Conservation (phyloP, 371 early-diverging fungal species). For the Mortierella sp. region DNA sequence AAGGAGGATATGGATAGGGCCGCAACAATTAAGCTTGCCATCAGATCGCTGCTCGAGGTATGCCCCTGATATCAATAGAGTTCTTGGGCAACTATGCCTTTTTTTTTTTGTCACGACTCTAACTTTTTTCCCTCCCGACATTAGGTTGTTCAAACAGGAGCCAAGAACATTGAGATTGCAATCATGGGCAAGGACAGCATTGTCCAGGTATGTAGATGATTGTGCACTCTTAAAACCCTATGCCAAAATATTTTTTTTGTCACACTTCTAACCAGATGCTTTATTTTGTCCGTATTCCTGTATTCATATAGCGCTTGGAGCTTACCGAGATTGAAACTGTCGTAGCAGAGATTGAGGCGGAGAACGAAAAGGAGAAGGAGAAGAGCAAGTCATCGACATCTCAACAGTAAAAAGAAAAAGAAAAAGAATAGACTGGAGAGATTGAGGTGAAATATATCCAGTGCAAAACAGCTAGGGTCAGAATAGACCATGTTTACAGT, state of each 20-base stretch:
- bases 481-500: too few relatives aligned
- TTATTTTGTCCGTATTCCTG: background rate
- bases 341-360: slow-evolving; percentile 90
- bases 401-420: slow-evolving; percentile 27
- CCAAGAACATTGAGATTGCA: slow-evolving; percentile 98
- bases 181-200: slow-evolving; percentile 84
- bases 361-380: slow-evolving; percentile 93
- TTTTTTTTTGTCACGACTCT: too few relatives aligned
- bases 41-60: slow-evolving; percentile 93
- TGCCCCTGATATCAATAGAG: background rate
- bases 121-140: too few relatives aligned
- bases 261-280: slow-evolving; percentile 4
- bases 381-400: slow-evolving; percentile 50
- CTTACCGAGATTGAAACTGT: slow-evolving; percentile 88
- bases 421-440: background rate
- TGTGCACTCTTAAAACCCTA: too few relatives aligned
- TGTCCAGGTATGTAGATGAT: slow-evolving; percentile 67
- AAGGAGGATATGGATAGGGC: slow-evolving; percentile 84
- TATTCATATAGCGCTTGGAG: slow-evolving; percentile 71
- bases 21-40: slow-evolving; percentile 90
- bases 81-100: too few relatives aligned
- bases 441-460: background rate
- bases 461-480: background rate
- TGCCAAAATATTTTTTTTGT: background rate
- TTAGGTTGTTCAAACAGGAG: slow-evolving; percentile 97